These are phyloP conservation scores for Dactylellina cionopaga DNA, from an alignment of 2,329 filamentous ascomycete species.

Conservation along the genomic window DNA sequence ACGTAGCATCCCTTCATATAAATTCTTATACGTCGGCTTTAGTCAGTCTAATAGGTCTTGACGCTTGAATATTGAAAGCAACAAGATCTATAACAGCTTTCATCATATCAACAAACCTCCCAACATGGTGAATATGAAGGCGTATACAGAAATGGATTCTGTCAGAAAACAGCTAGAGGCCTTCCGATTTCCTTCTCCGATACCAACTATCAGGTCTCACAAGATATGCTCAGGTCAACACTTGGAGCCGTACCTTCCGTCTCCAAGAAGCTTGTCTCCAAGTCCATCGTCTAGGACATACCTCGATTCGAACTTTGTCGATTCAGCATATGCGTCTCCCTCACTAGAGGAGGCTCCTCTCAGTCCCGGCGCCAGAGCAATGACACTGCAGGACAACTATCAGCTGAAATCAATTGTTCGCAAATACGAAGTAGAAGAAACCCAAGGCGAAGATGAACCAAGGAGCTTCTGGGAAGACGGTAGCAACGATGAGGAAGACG, in stretches of 20 bases:
- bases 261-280: slow-evolving; percentile 43
- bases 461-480: slow-evolving; percentile 46
- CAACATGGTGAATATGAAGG: too few relatives aligned
- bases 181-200: slow-evolving; percentile 50
- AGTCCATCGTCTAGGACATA: slow-evolving; percentile 7
- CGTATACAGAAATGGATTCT: slow-evolving; percentile 40
- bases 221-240: slow-evolving; percentile 50
- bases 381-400: slow-evolving; percentile 45
- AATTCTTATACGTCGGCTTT: too few relatives aligned
- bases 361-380: slow-evolving; percentile 20
- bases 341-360: slow-evolving; percentile 31
- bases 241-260: slow-evolving; percentile 45
- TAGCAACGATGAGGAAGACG: slow-evolving; percentile 31
- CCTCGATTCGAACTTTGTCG: slow-evolving; percentile 28
- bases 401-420: slow-evolving; percentile 49
- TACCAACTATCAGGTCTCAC: slow-evolving; percentile 40
- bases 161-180: slow-evolving; percentile 46
- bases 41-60: too few relatives aligned
- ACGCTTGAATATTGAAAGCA: too few relatives aligned
- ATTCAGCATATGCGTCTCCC: slow-evolving; percentile 48
- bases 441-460: slow-evolving; percentile 8
- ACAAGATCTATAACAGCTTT: too few relatives aligned
- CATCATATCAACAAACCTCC: too few relatives aligned
- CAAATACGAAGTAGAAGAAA: slow-evolving; percentile 44
- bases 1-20: neutral